Base-by-base conservation (phyloP, 257 asterid genomes). In the Lycium ferocissimum region DNA sequence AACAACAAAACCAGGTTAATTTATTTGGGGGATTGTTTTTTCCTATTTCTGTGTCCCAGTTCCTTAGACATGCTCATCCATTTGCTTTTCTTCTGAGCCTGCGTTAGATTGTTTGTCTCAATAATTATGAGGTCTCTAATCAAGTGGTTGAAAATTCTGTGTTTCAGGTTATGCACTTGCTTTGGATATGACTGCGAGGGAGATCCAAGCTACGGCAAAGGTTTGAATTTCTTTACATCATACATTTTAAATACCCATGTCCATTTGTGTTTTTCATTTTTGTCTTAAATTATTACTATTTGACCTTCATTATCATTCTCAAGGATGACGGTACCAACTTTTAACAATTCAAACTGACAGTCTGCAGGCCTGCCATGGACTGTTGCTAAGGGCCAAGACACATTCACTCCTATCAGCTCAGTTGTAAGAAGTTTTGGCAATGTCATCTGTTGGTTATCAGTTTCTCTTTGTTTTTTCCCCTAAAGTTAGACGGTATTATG, bases 341-440 rank as follows among this genome's bases (percentile, higher is more conserved):
- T 76, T 51, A 76, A 84, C 45, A 45, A 59, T 86, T 86, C 63
- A 85, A n/a, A 87, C 78, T 90, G 84, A 85, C 91, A 96, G 99
- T 91, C 98, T 89, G 96, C 98, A 88, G 99, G 99, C 84, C 98
- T 97, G 86, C 98, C 98, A n/a, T 97, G 99, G 99, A 93, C 98
- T 83, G 87, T 92, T 84, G 96, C 99, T 85, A 97, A 97, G 86
- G 99, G 98, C 79, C 99, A 93, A 91, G 99, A 97, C 87, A 97
- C 99, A 86, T 97, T 95, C 94, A 95, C 98, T 11, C 99, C 98
- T 26, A 94, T 97, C 89, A 97, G 98, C 92, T 89, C 96, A 75
- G 89, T 97, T 72, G 99, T 97, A 91, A 94, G 98, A 80, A 85
- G 57, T 87, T 67, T 69, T 87, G 47, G 9, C 79, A 38, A 63